Percentiles rank a stretch among this genome's conserved stretches.
phyloP scores from a whole-genome alignment of 2,329 filamentous ascomycete genomes.

The Cladosporium sp. region DNA sequence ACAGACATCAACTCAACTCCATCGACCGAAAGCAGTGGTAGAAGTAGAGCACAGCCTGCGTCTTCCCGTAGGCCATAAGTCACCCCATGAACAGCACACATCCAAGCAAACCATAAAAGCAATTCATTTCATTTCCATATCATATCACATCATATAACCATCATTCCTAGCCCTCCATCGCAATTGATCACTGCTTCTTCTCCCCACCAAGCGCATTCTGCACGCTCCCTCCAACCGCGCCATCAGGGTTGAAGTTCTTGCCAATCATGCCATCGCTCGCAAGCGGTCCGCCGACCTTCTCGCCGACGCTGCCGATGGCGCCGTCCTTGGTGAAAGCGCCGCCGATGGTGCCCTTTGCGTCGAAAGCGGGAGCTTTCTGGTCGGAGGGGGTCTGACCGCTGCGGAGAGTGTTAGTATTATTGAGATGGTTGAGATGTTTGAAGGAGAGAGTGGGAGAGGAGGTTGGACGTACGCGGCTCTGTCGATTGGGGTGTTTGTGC shows the following conservation, averaged over 20 bases:
- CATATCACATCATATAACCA: background rate
- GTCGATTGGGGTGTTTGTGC: slow-evolving; percentile 27
- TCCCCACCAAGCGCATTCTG: slow-evolving; percentile 40
- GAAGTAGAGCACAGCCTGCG: too few relatives aligned
- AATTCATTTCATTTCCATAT: too few relatives aligned
- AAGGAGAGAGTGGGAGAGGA: background rate
- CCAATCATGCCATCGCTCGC: slow-evolving; percentile 41
- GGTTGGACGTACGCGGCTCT: slow-evolving; percentile 25
- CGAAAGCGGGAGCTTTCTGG: slow-evolving; percentile 31
- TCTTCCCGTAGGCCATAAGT: background rate
- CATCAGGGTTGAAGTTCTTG: slow-evolving; percentile 42
- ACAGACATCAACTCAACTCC: background rate
- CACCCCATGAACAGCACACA: background rate
- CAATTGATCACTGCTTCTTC: slow-evolving; percentile 21
- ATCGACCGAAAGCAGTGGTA: background rate
- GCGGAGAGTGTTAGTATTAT: slow-evolving; percentile 13
- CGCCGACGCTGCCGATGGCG: slow-evolving; percentile 39
- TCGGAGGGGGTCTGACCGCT: slow-evolving; percentile 33
- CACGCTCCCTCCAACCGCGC: slow-evolving; percentile 41
- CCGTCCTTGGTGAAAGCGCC: slow-evolving; percentile 41
- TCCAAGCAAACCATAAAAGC: background rate
- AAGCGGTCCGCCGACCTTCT: slow-evolving; percentile 44
- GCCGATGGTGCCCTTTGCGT: slow-evolving; percentile 39
- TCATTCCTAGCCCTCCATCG: background rate
- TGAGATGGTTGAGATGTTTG: background rate